Evolutionary conservation across 495 filamentous ascomycete species (phyloP).

Genomic region (Penicillium maclennaniae): DNA sequence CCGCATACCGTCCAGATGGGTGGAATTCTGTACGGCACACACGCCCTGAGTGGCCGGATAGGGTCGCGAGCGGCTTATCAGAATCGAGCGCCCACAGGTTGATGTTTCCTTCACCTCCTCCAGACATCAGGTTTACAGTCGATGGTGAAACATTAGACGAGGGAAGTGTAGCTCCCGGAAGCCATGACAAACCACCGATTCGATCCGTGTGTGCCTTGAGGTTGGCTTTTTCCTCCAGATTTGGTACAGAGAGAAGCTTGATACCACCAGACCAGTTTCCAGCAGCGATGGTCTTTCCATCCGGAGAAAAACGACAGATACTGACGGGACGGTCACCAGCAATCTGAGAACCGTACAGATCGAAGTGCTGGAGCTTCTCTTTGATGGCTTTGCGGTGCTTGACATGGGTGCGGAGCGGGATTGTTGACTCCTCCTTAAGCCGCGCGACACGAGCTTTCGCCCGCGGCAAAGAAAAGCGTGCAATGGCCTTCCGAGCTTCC

Average conservation of each 20-base stretch:
- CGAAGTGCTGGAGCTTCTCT: constrained; percentile 74
- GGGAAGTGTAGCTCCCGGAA: constrained; percentile 74
- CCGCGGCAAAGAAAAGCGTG: constrained; percentile 76
- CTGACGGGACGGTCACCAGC: constrained; percentile 86
- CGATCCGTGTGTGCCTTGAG: constrained; percentile 81
- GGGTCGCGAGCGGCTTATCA: constrained; percentile 76
- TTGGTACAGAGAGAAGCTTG: constrained; percentile 77
- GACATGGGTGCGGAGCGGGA: constrained; percentile 81
- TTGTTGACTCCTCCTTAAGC: constrained; percentile 74
- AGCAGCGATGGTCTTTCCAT: constrained; percentile 76
- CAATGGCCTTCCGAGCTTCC: constrained; percentile 74
- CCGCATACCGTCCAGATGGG: constrained; percentile 83
- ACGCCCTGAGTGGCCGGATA: constrained; percentile 80
- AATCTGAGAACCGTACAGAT: constrained; percentile 88
- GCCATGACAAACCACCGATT: constrained; percentile 88
- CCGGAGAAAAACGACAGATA: constrained; percentile 86
- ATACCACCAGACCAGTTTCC: constrained; percentile 91
- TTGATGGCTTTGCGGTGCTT: constrained; percentile 87
- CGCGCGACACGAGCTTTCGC: constrained; percentile 71
- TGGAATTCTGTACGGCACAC: constrained; percentile 94
- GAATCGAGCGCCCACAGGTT: constrained; percentile 86
- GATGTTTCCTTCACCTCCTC: constrained; percentile 84
- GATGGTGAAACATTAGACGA: constrained; percentile 63
- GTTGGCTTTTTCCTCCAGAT: constrained; percentile 67
- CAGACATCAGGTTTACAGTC: constrained; percentile 81